These are phyloP conservation scores for Globisporangium parvum DNA, from an alignment of 352 stramenopile genomes.

Conservation along the genomic window DNA sequence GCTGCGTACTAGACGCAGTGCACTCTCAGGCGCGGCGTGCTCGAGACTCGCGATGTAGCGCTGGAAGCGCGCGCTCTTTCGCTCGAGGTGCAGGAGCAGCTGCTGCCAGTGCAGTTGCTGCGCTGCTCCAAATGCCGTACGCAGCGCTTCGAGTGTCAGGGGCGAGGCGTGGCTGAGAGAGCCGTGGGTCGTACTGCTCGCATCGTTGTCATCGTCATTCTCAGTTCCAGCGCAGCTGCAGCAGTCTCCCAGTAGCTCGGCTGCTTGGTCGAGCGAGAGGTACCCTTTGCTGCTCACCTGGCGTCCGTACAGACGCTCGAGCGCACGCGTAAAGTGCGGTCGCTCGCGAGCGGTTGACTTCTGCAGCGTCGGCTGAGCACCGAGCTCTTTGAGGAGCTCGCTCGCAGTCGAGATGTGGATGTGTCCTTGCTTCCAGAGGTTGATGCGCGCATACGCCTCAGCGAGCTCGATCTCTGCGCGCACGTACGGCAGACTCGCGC, in stretches of 20 bases:
- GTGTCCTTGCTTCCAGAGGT: conserved; percentile 68
- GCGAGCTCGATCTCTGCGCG: conserved; percentile 48
- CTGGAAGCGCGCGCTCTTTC: conserved; percentile 24
- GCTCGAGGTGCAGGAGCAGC: conserved; percentile 42
- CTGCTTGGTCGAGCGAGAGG: conserved; percentile 6
- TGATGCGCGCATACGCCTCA: conserved; percentile 45
- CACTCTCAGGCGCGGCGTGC: conserved; percentile 15
- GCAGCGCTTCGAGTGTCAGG: conserved; percentile 5
- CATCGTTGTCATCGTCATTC: not conserved
- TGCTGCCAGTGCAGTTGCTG: conserved; percentile 56
- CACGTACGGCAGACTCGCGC: conserved; percentile 29
- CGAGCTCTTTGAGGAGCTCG: conserved; percentile 32
- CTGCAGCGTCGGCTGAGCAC: not conserved
- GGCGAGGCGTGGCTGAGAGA: not conserved
- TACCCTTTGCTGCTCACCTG: conserved; percentile 10
- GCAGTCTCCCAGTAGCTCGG: not conserved
- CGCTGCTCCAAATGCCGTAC: conserved; percentile 17
- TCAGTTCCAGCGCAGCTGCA: not conserved
- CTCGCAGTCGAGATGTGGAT: conserved; percentile 30
- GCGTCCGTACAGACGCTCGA: conserved; percentile 20
- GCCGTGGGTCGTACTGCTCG: no score
- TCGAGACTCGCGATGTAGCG: conserved; percentile 29
- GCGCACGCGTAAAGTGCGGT: conserved; percentile 1
- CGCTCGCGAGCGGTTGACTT: not conserved
- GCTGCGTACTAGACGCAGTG: conserved; percentile 16